Evolutionary conservation across 306 rosid genomes (phyloP), one percentile per base, ranked within the genome.

Genomic region (Corylus avellana): DNA sequence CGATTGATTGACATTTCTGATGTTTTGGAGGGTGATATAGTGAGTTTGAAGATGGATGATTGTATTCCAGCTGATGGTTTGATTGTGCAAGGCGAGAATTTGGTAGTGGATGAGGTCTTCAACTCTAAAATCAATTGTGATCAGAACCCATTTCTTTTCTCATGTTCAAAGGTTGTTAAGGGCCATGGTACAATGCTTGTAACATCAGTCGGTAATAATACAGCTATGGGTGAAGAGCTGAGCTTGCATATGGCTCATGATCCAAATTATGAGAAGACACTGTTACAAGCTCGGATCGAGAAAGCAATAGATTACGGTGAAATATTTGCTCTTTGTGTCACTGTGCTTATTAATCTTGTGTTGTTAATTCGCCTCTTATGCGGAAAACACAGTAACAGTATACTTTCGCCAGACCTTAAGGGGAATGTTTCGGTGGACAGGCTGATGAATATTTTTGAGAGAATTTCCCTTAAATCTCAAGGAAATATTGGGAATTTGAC

Each of bases 1-100:
- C 25, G 4, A 22, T 0, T 0, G 4, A 64, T 85, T 35, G 56
- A 76, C 58, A 9, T 82, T 29, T 79, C 81, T 53, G 74, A 87
- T 46, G 77, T 91, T 76, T 3, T 16, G 82, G 91, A 78, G 51
- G 89, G 94, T 27, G 88, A 89, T 32, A 66, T 0, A 27, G 87
- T 91, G 48, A 37, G 0, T 62, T 67, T 93, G 81, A 9, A 58
- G 54, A n/a, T n/a, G 58, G 91, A 77, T 37, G 89, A 87, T 54
- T 79, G 50, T 75, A 83, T 87, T 85, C 97, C 90, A 14, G 90
- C 88, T 17, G 85, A 93, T 73, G 97, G 96, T 77, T 73, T 89
- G 81, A 73, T 88, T 74, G 67, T 78, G 61, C 8, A 25, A 1
- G 78, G 76, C 59, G 78, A 49, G 6, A 44, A 66, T 49, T 77